Evolutionary conservation across 352 stramenopile species (phyloP), one percentile per base, ranked within the genome.

Genomic region (Globisporangium irregulare): DNA sequence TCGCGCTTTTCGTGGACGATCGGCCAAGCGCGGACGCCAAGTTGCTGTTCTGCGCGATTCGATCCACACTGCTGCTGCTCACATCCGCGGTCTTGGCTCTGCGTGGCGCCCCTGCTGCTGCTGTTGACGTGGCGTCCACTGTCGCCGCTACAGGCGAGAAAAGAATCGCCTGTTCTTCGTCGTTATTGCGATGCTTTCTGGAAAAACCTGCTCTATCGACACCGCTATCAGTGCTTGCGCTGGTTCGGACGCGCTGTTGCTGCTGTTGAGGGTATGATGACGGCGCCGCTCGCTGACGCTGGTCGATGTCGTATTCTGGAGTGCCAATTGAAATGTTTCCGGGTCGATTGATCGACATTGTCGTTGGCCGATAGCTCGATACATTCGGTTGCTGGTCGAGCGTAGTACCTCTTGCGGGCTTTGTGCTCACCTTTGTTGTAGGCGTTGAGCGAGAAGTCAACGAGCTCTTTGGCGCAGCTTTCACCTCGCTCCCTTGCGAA

Each of bases 31-130:
- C 9, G 38, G 46, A 54, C 4, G 66, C 6, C 5, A 50, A 51
- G 7, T 66, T 38, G 36, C 25, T 66, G 7, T 59, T 22, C 12
- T 36, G 20, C 7, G 34, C 8, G 36, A 53, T 60, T 43, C 50
- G 50, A 1, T 71, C 66, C 7, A 22, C 43, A 38, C 5, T 36
- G 3, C 10, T 41, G 18, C 15, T 54, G n/a, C 36, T 62, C n/a
- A 43, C 27, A 20, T 72, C 74, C 1, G 74, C 74, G 0, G 74
- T 78, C 36, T 73, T 73, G 36, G 64, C 71, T 57, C 74, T 67
- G 14, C 71, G 74, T 20, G 43, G 56, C 2, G 20, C 29, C 38
- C n/a, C 22, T 27, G 36, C 46, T 36, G 41, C 1, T 22, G 34
- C 25, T 20, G 20, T 29, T 29, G 27, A 20, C 14, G 27, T 25